Conservation (phyloP, 768 basidiomycete species). For the Suillus subluteus region DNA sequence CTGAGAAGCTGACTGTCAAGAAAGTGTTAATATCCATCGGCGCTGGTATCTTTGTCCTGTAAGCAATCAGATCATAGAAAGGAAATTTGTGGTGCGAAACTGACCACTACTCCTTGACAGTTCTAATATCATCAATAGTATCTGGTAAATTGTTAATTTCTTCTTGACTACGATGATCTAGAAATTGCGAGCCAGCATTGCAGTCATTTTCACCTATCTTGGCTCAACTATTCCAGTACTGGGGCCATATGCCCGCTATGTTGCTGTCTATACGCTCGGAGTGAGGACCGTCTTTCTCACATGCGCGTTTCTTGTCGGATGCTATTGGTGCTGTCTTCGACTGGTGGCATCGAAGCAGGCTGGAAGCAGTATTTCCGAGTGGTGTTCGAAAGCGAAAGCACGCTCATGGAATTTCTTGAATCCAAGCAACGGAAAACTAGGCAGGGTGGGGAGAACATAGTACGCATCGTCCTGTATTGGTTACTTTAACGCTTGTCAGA, state of each 20-base stretch:
- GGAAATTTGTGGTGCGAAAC: background rate
- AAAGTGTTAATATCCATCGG: background rate
- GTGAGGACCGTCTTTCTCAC: background rate
- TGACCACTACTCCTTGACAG: background rate
- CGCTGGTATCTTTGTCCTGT: background rate
- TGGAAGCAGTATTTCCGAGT: background rate
- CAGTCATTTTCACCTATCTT: background rate
- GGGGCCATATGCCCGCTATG: background rate
- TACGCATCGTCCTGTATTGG: background rate
- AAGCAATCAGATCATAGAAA: background rate
- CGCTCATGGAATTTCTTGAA: background rate
- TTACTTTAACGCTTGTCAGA: background rate
- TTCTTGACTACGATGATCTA: background rate
- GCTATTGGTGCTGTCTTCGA: background rate
- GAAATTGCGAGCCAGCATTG: background rate
- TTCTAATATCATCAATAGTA: background rate
- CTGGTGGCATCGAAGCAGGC: background rate
- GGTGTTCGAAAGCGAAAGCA: background rate
- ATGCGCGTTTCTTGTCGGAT: background rate
- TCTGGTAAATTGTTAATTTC: conserved; percentile 5
- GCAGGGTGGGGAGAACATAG: background rate
- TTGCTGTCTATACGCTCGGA: background rate
- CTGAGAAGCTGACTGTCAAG: background rate
- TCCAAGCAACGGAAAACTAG: background rate
- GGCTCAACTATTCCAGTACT: background rate